Conservation (phyloP, 441 rosid species). For the Gossypium trilobum region DNA sequence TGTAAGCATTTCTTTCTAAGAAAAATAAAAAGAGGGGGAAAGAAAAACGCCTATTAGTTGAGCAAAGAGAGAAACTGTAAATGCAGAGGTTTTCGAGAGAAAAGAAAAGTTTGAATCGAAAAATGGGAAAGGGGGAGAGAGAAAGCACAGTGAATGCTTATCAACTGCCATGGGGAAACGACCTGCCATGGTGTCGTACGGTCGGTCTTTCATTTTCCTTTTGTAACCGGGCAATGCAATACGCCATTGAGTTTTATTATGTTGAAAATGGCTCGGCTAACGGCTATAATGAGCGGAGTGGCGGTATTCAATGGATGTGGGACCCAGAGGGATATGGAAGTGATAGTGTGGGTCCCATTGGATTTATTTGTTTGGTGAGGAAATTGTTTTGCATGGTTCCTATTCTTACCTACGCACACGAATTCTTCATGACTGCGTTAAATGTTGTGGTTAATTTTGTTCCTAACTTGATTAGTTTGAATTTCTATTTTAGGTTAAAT, state of each 20-base stretch:
- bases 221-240: slow-evolving; percentile 12
- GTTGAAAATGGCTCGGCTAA: background rate
- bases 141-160: slow-evolving; percentile 46
- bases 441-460: background rate
- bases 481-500: too few relatives aligned
- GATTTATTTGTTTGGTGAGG: background rate
- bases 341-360: background rate
- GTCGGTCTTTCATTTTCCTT: slow-evolving; percentile 7
- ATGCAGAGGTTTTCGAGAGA: slow-evolving; percentile 6
- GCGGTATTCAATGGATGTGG: background rate
- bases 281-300: background rate
- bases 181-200: slow-evolving; percentile 42
- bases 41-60: slow-evolving; percentile 1
- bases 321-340: background rate
- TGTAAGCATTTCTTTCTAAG: background rate
- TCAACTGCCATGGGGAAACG: slow-evolving; percentile 54
- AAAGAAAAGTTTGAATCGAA: background rate
- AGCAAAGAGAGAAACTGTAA: background rate
- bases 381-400: background rate
- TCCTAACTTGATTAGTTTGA: too few relatives aligned
- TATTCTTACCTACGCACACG: background rate
- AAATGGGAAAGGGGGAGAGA: background rate
- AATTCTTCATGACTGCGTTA: background rate
- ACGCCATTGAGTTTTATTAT: background rate
- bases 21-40: background rate